Base-by-base conservation (phyloP, 257 asterid genomes). In the Voacanga thouarsii region DNA sequence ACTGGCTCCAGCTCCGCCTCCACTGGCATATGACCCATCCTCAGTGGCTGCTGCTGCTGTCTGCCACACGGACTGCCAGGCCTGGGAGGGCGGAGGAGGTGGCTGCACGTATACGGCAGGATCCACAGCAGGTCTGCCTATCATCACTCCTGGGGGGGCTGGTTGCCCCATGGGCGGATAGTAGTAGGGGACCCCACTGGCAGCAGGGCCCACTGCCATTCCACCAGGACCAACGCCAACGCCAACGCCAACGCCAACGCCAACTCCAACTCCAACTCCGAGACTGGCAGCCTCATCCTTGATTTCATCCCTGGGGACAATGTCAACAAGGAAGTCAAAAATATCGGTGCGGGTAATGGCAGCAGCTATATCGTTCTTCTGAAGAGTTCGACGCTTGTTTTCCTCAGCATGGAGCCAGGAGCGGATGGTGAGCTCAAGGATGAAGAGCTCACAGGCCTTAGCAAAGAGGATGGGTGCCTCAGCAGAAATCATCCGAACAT, bases 391-490 rank as follows among this genome's bases (percentile, higher is more conserved):
- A 41, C 97, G 91, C 92, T 92, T 93, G 89, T 93, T 92, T 84
- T 92, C 96, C 94, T 93, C 97, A 53, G 98, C 98, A 87, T 93
- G 98, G 49, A 89, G 89, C 98, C 98, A 93, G 26, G 98, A 93
- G 59, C 97, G 90, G 84, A 92, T 93, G 5, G 98, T 93, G 85
- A 93, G 95, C 82, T 93, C 97, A 37, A 93, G 90, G 75, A 93
- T 93, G 92, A 93, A 93, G 66, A 93, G 90, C 87, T 93, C 98
- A 79, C 98, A 93, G 16, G 98, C 98, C 85, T 93, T 93, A 21
- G 98, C 94, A 84, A 93, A 93, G 56, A 93, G 89, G 56, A 93
- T 89, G n/a, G 97, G 97, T 3, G 97, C 96, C 86, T 93, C 97
- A 49, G 98, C 98, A 5, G 98, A 93, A 74, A 93, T 93, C 98